A percentile compares a stretch with the other conserved stretches of the same genome.
Evolutionary conservation across 495 filamentous ascomycete species (phyloP).

Genomic region (Penicillium manginii): DNA sequence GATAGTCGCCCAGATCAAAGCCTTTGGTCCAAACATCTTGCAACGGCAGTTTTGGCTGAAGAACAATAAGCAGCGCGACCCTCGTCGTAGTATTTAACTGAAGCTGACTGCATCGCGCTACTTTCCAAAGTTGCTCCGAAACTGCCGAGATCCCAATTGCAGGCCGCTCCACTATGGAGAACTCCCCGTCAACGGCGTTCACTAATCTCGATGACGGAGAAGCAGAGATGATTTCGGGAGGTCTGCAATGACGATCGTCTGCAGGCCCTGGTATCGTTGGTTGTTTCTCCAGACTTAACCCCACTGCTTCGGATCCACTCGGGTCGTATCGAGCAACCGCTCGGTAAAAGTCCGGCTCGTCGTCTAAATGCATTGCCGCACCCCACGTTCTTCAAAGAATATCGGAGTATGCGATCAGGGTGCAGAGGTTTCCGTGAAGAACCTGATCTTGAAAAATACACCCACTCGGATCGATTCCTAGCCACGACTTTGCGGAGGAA

Average conservation of each 20-base stretch:
- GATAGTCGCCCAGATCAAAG: conserved; percentile 23
- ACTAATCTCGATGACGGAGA: neutral
- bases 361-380: conserved; percentile 19
- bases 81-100: conserved; percentile 1
- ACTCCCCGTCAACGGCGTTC: neutral
- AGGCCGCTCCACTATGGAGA: neutral
- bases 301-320: conserved; percentile 6
- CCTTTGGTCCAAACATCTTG: conserved; percentile 20
- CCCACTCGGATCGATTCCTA: neutral
- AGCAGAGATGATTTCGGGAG: neutral
- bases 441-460: neutral
- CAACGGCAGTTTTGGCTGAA: conserved; percentile 2
- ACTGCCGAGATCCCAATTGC: neutral
- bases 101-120: neutral
- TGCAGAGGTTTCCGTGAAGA: neutral
- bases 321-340: conserved; percentile 23
- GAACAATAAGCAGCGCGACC: neutral
- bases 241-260: conserved; percentile 22
- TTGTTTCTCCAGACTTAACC: neutral
- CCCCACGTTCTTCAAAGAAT: neutral
- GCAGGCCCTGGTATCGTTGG: neutral
- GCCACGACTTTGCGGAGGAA: neutral
- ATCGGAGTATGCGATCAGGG: neutral
- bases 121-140: neutral
- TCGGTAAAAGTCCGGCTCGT: conserved; percentile 16